Base-by-base conservation (phyloP, 257 asterid species). In the Forsythia viridissima region DNA sequence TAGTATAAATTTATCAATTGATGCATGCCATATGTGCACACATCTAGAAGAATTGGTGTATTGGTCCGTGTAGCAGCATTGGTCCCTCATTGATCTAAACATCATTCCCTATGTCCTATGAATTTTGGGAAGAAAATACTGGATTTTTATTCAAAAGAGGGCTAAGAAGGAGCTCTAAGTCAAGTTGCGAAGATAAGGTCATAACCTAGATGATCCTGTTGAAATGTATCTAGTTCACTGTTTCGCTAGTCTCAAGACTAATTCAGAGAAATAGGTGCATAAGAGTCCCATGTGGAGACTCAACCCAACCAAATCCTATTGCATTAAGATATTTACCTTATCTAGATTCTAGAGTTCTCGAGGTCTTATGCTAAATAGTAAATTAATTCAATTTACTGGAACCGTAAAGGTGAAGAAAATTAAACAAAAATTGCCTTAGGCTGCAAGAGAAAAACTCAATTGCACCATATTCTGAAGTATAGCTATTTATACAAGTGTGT, bases 1-100 rank as follows among this genome's bases (percentile, higher is more conserved):
- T 76, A 36, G 10, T 3, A 20, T n/a, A 20, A 39, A 71, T 76
- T 66, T 41, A 68, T 68, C 77, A 42, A 40, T 74, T 55, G 76
- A 16, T 24, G 77, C 77, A 36, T 70, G 74, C n/a, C 51, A 8
- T 43, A 24, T 51, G 71, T 41, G 72, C 18, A 13, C 42, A 69
- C 48, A 12, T 82, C 18, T 8, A 0, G 18, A n/a, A 71, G 51
- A 39, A 37, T 30, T 37, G 57, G 34, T 51, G 37, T 51, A 16
- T 2, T 43, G 38, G 37, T 76, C 61, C 8, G 40, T 40, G 12
- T 66, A 68, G 13, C 36, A 3, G 11, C 51, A 21, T 10, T 41
- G 4, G 15, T 10, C 12, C 8, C 67, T 59, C 30, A 9, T 59
- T 21, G 67, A 8, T 20, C 13, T 59, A 20, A 57, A 7, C 67